Evolutionary conservation across 2,329 filamentous ascomycete species (phyloP), one percentile per base, ranked within the genome.

Genomic region (Coniochaeta sp.): DNA sequence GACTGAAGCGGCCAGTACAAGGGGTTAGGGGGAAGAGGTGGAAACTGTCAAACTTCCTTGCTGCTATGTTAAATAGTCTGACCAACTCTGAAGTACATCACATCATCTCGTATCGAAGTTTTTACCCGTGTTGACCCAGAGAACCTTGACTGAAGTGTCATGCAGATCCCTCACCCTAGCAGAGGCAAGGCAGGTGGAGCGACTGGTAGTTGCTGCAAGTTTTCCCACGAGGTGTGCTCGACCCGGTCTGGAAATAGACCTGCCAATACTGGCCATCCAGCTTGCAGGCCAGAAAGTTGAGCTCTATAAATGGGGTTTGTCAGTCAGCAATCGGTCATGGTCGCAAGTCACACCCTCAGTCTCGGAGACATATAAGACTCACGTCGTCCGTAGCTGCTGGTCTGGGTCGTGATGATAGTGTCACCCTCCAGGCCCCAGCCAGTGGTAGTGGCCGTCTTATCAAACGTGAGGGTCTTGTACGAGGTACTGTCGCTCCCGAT

Each of bases 131-230:
- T n/a, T n/a, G n/a, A n/a, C n/a, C n/a, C n/a, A n/a, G n/a, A n/a
- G n/a, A n/a, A n/a, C n/a, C n/a, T n/a, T n/a, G n/a, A n/a, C n/a
- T n/a, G n/a, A n/a, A n/a, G n/a, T n/a, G n/a, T n/a, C n/a, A n/a
- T n/a, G n/a, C n/a, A n/a, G n/a, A n/a, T n/a, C n/a, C n/a, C n/a
- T n/a, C n/a, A n/a, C n/a, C 31, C 14, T 56, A 74, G 49, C 75
- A 78, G 32, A 79, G 57, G 56, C 75, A 78, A 28, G 76, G 77
- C 58, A 79, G 60, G 64, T 80, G 77, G 51, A 80, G 65, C 26
- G 74, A 77, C 67, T 79, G 75, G 53, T 74, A 78, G 60, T 79
- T 79, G 56, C 73, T 79, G 57, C 77, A 80, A 6, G 67, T 73
- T 62, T 66, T 67, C 2, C 74, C 76, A 49, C 67, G 71, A 1